A percentile compares a stretch with the other conserved stretches of the same genome.
These are phyloP conservation scores for Eimeria praecox DNA, from an alignment of 169 alveolate genomes.

Conservation along the genomic window DNA sequence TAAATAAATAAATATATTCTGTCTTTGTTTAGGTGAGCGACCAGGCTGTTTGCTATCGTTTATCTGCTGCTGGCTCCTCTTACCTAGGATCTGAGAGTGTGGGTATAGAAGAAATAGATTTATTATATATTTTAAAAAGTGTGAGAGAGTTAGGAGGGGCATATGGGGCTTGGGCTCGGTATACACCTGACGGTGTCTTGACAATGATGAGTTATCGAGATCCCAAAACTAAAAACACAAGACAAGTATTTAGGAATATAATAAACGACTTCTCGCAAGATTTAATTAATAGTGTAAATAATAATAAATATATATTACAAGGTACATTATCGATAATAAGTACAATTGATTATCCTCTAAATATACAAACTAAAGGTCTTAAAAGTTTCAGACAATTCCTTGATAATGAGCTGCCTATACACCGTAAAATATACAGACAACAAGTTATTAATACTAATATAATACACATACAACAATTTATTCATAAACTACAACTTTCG, in stretches of 20 bases:
- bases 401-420: not conserved
- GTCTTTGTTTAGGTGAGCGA: not conserved
- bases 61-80: not conserved
- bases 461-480: not conserved
- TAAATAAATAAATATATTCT: not conserved
- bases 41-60: not conserved
- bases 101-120: not conserved
- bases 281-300: not conserved
- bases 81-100: not conserved
- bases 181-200: not conserved
- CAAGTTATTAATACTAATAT: not conserved
- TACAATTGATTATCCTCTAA: not conserved
- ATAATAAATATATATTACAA: not conserved
- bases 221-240: not conserved
- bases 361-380: not conserved
- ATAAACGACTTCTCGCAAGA: not conserved
- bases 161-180: conserved; percentile 7
- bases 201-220: not conserved
- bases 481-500: not conserved
- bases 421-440: not conserved
- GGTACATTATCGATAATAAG: no score
- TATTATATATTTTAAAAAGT: not conserved
- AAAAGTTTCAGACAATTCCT: not conserved
- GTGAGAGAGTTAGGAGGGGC: not conserved
- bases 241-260: not conserved